phyloP scores from a whole-genome alignment of 2,329 filamentous ascomycete species.

The Hypoxylon sp. region DNA sequence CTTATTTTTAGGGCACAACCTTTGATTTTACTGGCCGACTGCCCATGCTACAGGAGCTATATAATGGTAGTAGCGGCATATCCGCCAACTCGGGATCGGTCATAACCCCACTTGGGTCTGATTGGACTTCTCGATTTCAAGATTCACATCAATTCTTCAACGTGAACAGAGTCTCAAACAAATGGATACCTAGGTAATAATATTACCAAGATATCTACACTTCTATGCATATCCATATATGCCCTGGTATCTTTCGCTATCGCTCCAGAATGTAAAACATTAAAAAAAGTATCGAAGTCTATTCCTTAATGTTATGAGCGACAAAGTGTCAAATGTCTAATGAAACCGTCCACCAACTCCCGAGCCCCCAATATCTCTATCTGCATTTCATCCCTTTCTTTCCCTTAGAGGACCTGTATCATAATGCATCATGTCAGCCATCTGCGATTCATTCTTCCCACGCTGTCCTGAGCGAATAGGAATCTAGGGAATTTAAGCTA shows the following conservation, averaged over 20 bases:
- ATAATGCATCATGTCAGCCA: constrained; percentile 1
- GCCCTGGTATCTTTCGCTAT: constrained; percentile 25
- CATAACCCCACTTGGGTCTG: not conserved
- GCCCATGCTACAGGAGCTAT: not conserved
- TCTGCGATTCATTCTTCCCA: not conserved
- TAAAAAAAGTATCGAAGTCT: constrained; percentile 19
- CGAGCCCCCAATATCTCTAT: constrained; percentile 1
- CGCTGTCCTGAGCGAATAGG: not conserved
- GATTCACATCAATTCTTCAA: constrained; percentile 4
- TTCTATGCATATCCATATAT: constrained; percentile 12
- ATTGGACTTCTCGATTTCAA: not conserved
- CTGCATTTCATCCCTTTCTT: not conserved
- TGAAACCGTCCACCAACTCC: constrained; percentile 12
- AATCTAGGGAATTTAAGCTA: not conserved
- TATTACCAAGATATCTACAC: constrained; percentile 28
- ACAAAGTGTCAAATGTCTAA: constrained; percentile 19
- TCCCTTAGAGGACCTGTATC: not conserved
- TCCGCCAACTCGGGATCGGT: not conserved
- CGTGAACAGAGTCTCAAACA: not conserved
- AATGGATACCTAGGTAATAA: constrained; percentile 7
- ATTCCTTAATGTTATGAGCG: constrained; percentile 10
- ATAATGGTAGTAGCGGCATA: not conserved
- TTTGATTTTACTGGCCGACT: not conserved
- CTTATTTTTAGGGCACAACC: constrained; percentile 23
- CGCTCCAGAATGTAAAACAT: constrained; percentile 17